Conservation (phyloP, 352 stramenopile genomes). For the Phytophthora colocasiae region DNA sequence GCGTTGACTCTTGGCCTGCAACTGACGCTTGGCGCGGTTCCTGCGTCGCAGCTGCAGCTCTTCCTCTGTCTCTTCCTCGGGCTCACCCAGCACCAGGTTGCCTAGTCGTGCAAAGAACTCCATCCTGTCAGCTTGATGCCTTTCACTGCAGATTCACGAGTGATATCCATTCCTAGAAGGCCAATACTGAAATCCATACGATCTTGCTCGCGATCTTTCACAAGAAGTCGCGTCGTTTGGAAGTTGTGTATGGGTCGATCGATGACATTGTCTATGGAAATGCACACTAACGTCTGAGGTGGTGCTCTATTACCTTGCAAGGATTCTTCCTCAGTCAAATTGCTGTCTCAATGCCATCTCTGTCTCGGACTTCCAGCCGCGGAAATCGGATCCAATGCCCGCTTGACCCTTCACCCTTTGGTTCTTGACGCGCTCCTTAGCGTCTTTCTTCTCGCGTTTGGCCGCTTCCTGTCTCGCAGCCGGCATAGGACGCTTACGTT, state of each 20-base stretch:
- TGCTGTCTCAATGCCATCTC: constrained; percentile 85
- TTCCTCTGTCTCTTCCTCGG: constrained; percentile 64
- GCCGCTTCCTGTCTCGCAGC: neutral
- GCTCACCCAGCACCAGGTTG: constrained; percentile 52
- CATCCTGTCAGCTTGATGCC: constrained; percentile 39
- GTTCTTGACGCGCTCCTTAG: constrained; percentile 79
- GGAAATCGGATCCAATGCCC: constrained; percentile 81
- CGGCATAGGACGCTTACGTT: constrained; percentile 24
- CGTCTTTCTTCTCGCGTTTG: constrained; percentile 51
- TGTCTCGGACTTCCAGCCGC: constrained; percentile 77
- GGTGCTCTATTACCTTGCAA: neutral
- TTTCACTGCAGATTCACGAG: constrained; percentile 15
- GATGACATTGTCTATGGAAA: too few species aligned
- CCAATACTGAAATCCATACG: neutral
- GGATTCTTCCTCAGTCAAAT: constrained; percentile 60
- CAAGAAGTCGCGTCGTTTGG: neutral
- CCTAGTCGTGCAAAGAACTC: constrained; percentile 67
- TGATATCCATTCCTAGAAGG: constrained; percentile 5
- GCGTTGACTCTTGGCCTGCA: constrained; percentile 81
- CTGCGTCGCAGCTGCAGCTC: constrained; percentile 54
- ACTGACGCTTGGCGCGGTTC: constrained; percentile 59
- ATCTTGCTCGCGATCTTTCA: too few species aligned
- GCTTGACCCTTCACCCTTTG: constrained; percentile 77
- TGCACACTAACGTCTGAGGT: too few species aligned
- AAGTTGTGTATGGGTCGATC: neutral